phyloP scores from a whole-genome alignment of 176 grass and related monocot genomes.

The Typha latifolia region DNA sequence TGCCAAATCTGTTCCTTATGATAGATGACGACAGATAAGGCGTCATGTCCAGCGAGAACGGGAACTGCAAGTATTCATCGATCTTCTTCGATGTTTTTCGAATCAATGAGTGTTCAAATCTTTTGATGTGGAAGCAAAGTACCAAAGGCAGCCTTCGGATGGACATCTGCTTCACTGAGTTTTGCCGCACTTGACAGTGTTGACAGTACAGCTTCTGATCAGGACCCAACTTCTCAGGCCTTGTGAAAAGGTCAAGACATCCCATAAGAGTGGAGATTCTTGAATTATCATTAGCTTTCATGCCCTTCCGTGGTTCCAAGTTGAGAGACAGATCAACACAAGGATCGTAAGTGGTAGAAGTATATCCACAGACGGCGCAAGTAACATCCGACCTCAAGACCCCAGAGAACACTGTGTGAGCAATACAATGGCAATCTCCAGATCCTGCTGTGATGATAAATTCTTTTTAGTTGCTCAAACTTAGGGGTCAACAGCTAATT shows the following conservation, averaged over 20 bases:
- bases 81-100: slow-evolving; percentile 16
- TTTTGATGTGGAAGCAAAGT: slow-evolving; percentile 25
- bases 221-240: slow-evolving; percentile 22
- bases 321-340: slow-evolving; percentile 19
- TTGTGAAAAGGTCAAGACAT: slow-evolving; percentile 26
- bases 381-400: slow-evolving; percentile 21
- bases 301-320: slow-evolving; percentile 1
- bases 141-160: slow-evolving; percentile 18
- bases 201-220: slow-evolving; percentile 28
- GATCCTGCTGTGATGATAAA: not conserved
- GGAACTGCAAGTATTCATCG: slow-evolving; percentile 20
- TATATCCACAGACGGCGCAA: slow-evolving; percentile 23
- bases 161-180: slow-evolving; percentile 27
- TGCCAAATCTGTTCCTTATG: slow-evolving; percentile 15
- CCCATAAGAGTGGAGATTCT: slow-evolving; percentile 22
- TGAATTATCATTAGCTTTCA: slow-evolving; percentile 11
- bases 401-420: slow-evolving; percentile 23
- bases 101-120: slow-evolving; percentile 18
- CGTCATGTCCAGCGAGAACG: slow-evolving; percentile 19
- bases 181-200: slow-evolving; percentile 11
- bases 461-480: not conserved
- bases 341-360: slow-evolving; percentile 27
- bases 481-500: not conserved
- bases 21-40: slow-evolving; percentile 26
- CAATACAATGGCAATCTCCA: slow-evolving; percentile 19